Evolutionary conservation across 2,329 filamentous ascomycete species (phyloP).

Genomic region (Ramularia endophylla): DNA sequence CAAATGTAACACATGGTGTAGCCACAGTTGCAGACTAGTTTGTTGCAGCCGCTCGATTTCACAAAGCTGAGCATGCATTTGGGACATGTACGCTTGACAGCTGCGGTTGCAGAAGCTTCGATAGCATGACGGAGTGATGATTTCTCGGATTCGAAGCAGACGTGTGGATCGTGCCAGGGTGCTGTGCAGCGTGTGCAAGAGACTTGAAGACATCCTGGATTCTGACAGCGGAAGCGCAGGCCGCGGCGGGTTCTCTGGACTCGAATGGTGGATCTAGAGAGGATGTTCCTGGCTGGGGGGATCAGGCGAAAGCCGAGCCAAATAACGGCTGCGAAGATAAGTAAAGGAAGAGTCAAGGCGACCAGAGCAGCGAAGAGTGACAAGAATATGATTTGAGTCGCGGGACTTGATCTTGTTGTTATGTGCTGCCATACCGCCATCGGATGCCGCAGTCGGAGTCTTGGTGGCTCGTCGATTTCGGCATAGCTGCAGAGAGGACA

Average conservation of each 20-base stretch:
- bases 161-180: slow-evolving; percentile 80
- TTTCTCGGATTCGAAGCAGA: slow-evolving; percentile 78
- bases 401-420: slow-evolving; percentile 29
- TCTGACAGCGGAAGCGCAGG: slow-evolving; percentile 70
- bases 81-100: slow-evolving; percentile 91
- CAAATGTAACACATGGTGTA: slow-evolving; percentile 99
- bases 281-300: slow-evolving; percentile 7
- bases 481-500: slow-evolving; percentile 92
- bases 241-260: slow-evolving; percentile 66
- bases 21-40: slow-evolving; percentile 89
- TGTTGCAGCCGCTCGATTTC: slow-evolving; percentile 93
- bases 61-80: slow-evolving; percentile 88
- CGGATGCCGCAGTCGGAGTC: slow-evolving; percentile 15
- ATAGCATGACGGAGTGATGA: slow-evolving; percentile 81
- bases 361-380: slow-evolving; percentile 22
- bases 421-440: slow-evolving; percentile 21
- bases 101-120: slow-evolving; percentile 87
- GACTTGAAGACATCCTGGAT: slow-evolving; percentile 57
- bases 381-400: slow-evolving; percentile 44
- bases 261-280: slow-evolving; percentile 48
- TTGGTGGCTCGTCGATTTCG: slow-evolving; percentile 60
- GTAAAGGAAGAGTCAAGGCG: slow-evolving; percentile 42
- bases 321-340: slow-evolving; percentile 43
- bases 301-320: slow-evolving; percentile 12
- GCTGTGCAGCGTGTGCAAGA: slow-evolving; percentile 82